Evolutionary conservation across 116 monocot genomes (phyloP), one percentile per base, ranked within the genome.

Genomic region (Cymodocea nodosa): DNA sequence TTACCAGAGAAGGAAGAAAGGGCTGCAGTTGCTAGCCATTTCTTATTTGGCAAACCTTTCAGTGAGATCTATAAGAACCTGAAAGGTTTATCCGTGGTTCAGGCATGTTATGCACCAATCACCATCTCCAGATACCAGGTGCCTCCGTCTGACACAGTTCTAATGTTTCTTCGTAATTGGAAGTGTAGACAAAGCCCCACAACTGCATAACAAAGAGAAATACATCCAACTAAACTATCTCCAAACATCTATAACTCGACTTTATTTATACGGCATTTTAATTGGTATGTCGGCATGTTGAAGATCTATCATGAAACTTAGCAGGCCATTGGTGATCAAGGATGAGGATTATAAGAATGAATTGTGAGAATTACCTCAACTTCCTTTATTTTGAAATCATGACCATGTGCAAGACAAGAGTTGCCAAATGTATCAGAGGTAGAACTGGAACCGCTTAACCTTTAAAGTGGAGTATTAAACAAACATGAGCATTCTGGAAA

Each of bases 401-500:
- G 62, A 0, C 92, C 78, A 64, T 85, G 77, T 17, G 97, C 85
- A 53, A 97, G 86, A 69, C 97, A 97, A 19, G 91, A 74, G 74
- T 97, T 97, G 74, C 80, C 85, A 77, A 84, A 97, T 14, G 97
- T 97, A 24, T 97, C 97, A 48, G 91, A 97, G 50, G 74, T 48
- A 75, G 76, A 80, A 74, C 97, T 97, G 19, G 97, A 91, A 4
- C 97, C 97, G 70, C 35, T 97, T 74, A 97, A 74, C 74, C 97
- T 97, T 67, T 51, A 73, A 64, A 68, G 57, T 11, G 24, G 62
- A 76, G 25, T 53, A 53, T 54, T n/a, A 6, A 53, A 63, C 12
- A 52, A n/a, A 66, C 66, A 30, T 34, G 17, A 66, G 25, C 52
- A 23, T 1, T 19, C 19, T 19, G 4, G 20, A 63, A 51, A 49